Base-by-base conservation (phyloP, 192 early-diverging fungal species). In the Linnemannia elongata region DNA sequence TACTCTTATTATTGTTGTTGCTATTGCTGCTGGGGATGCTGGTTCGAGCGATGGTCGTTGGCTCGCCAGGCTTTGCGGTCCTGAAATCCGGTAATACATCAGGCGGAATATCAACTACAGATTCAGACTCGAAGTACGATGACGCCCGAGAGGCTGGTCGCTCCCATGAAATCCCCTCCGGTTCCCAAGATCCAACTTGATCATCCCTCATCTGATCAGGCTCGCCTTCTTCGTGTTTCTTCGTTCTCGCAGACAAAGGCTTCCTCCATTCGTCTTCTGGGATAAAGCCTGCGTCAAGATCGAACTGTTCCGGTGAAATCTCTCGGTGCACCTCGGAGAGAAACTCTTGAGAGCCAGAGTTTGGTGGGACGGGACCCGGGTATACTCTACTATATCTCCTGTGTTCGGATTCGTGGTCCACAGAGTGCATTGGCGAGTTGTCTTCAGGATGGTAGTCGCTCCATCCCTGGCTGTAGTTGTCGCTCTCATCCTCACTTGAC, bases 211-310 rank as follows among this genome's bases (percentile, higher is more conserved):
- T 33, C 35, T 20, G 63, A 27, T 4, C 33, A 12, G 18, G 17
- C 54, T 44, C 15, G 20, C 15, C n/a, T n/a, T 24, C 69, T 15
- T 36, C 68, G 35, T 78, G 68, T 45, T 24, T 49, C 42, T 36
- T 41, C n/a, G 1, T 18, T 49, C 70, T 72, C 41, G 42, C 38
- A n/a, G 70, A 72, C 39, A 72, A 8, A 38, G 70, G 80, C 13
- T 42, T 75, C 49, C 35, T 69, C 80, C 80, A 82, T 18, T 71
- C 80, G 20, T 57, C 52, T 71, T 75, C 80, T 38, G 39, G 49
- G 13, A 82, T 74, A 71, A 82, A 82, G 0, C 80, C 80, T 24
- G 45, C 54, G 6, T 82, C 74, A 35, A 57, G 75, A 35, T 82
- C 74, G 30, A 75, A 75, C 17, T 74, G 42, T 49, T 71, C 66